Evolutionary conservation across 306 rosid genomes (phyloP), one percentile per base, ranked within the genome.

Genomic region (Castanopsis chinensis): DNA sequence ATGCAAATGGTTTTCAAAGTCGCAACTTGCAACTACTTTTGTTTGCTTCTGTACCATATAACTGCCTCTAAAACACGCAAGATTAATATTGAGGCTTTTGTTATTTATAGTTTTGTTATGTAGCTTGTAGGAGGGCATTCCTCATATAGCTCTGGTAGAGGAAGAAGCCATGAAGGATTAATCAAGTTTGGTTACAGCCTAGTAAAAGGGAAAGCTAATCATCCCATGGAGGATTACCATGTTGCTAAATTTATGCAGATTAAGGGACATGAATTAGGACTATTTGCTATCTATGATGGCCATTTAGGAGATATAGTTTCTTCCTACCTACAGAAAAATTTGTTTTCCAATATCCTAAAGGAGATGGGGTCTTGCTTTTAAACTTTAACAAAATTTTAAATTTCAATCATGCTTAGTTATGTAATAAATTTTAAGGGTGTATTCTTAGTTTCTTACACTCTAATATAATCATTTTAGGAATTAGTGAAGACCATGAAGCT

Each of bases 181-280:
- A 84, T 89, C 75, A 94, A 89, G 89, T 94, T 83, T 73, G 98
- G 98, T 75, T 94, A 91, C 83, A 82, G 92, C 82, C 82, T 94
- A 52, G 90, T 91, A 18, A 94, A 94, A 82, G 97, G 98, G 75
- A 94, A 84, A 92, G 97, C 98, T 71, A 91, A 92, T 81, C 25
- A 94, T 79, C 97, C 97, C 52, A 94, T 94, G 98, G 98, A 94
- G 88, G 98, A 94, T 87, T 92, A 91, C 82, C 97, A 94, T 82
- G 98, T 94, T 76, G 91, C 97, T 27, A 27, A 27, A 27, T 27
- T 27, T 27, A 27, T 27, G 30, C 30, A 27, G 2, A 1, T 27
- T 27, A 3, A 27, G 30, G 30, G 30, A 1, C 30, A 27, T 27
- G 30, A 27, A 27, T 27, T 27, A 27, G 30, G 30, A 27, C 30